These are phyloP conservation scores for Vickermania spadyakhi DNA, from an alignment of 208 protist genomes.

Conservation along the genomic window DNA sequence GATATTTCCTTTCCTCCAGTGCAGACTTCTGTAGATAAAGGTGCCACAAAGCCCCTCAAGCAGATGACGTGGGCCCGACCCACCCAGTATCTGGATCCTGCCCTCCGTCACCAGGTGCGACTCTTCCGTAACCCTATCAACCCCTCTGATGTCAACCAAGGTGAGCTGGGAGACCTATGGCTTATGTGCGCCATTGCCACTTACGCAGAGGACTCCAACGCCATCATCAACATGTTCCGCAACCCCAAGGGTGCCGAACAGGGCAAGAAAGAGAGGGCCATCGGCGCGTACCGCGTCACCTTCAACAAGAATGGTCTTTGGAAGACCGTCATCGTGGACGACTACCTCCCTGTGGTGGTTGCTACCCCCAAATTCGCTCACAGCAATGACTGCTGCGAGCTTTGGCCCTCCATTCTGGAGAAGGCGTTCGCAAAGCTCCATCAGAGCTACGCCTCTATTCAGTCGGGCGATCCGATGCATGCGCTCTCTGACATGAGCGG, in stretches of 20 bases:
- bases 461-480: slow-evolving; percentile 81
- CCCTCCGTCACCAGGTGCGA: slow-evolving; percentile 45
- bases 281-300: slow-evolving; percentile 80
- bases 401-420: slow-evolving; percentile 83
- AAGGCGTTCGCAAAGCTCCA: slow-evolving; percentile 91
- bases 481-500: slow-evolving; percentile 80
- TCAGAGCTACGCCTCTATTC: slow-evolving; percentile 70
- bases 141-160: slow-evolving; percentile 43
- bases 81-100: slow-evolving; percentile 31
- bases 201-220: slow-evolving; percentile 31
- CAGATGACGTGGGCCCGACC: slow-evolving; percentile 67
- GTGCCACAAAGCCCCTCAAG: slow-evolving; percentile 29
- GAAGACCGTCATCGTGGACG: slow-evolving; percentile 78
- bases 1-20: slow-evolving; percentile 68
- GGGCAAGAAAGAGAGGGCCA: slow-evolving; percentile 33
- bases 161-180: slow-evolving; percentile 82
- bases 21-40: slow-evolving; percentile 35
- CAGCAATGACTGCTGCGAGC: slow-evolving; percentile 64
- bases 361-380: slow-evolving; percentile 36
- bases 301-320: slow-evolving; percentile 87
- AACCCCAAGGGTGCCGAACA: slow-evolving; percentile 37
- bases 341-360: slow-evolving; percentile 71
- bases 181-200: slow-evolving; percentile 76
- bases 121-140: slow-evolving; percentile 63
- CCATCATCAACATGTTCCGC: slow-evolving; percentile 60